A percentile compares a stretch with the other conserved stretches of the same genome.
Evolutionary conservation across 768 basidiomycete species (phyloP).

Genomic region (Mycena latifolia): DNA sequence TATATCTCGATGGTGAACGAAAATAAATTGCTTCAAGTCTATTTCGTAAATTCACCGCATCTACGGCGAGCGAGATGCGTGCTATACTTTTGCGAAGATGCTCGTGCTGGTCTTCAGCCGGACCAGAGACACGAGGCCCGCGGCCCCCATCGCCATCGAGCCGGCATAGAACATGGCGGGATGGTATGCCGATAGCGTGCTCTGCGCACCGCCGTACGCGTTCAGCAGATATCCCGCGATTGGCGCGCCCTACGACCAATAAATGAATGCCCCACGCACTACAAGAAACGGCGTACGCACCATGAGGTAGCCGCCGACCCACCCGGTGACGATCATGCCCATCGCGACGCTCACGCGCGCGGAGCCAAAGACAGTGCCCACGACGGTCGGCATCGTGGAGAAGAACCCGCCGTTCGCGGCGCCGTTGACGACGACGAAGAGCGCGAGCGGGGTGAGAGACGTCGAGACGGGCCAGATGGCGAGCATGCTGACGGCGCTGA

Average conservation of each 20-base stretch:
- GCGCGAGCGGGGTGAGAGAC: constrained; percentile 38
- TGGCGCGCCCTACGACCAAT: constrained; percentile 45
- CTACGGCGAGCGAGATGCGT: too few species aligned
- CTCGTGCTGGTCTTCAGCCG: constrained; percentile 16
- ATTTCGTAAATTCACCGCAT: too few species aligned
- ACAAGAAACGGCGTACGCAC: neutral
- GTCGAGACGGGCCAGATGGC: constrained; percentile 45
- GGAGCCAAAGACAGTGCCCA: constrained; percentile 44
- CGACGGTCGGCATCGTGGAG: constrained; percentile 47
- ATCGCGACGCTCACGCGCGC: constrained; percentile 45
- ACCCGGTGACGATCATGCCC: constrained; percentile 48
- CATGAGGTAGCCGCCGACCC: constrained; percentile 43
- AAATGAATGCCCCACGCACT: too few species aligned
- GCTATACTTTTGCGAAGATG: constrained; percentile 27
- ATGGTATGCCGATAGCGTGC: constrained; percentile 40
- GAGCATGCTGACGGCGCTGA: constrained; percentile 46
- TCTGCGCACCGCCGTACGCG: constrained; percentile 38
- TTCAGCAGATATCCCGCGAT: constrained; percentile 45
- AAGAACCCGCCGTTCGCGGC: constrained; percentile 49
- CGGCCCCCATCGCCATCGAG: constrained; percentile 41
- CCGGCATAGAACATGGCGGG: constrained; percentile 48
- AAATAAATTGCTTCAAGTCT: too few species aligned
- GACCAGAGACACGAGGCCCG: constrained; percentile 35
- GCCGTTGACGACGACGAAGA: constrained; percentile 44
- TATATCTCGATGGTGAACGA: too few species aligned